phyloP scores from a whole-genome alignment of 208 protist species.

The Trypanosoma melophagium region DNA sequence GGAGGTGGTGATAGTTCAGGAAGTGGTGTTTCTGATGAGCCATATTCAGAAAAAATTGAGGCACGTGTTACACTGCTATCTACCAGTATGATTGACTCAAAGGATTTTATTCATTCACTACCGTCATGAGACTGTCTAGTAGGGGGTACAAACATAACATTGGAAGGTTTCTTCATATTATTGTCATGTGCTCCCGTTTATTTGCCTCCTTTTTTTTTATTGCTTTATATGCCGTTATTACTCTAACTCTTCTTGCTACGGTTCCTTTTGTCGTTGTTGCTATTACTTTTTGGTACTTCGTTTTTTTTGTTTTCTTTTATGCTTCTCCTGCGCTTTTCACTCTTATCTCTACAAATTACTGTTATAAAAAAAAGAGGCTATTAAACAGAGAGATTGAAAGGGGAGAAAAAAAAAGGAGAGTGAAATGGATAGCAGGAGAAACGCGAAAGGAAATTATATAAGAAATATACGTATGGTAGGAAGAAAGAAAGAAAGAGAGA shows the following conservation, averaged over 20 bases:
- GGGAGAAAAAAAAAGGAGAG: too few relatives aligned
- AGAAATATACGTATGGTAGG: too few relatives aligned
- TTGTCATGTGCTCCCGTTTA: neutral
- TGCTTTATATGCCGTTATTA: too few relatives aligned
- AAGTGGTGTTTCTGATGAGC: slow-evolving; percentile 42
- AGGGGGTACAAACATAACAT: too few relatives aligned
- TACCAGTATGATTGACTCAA: slow-evolving; percentile 79
- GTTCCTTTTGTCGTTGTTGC: too few relatives aligned
- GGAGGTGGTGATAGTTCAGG: slow-evolving; percentile 21
- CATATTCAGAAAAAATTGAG: slow-evolving; percentile 82
- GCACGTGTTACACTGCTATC: slow-evolving; percentile 72
- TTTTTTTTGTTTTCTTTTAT: slow-evolving; percentile 1
- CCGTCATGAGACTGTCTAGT: slow-evolving; percentile 15
- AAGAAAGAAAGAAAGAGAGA: neutral
- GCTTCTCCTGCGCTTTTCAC: too few relatives aligned
- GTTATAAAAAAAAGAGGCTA: neutral
- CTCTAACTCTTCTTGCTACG: too few relatives aligned
- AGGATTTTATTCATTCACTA: slow-evolving; percentile 70
- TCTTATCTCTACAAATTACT: too few relatives aligned
- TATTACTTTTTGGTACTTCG: too few relatives aligned
- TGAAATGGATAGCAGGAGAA: too few relatives aligned
- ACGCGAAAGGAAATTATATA: too few relatives aligned
- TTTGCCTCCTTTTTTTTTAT: too few relatives aligned
- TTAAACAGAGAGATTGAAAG: neutral
- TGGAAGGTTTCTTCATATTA: neutral